Base-by-base conservation (phyloP, 2,329 filamentous ascomycete species). In the Diaporthe capsici region DNA sequence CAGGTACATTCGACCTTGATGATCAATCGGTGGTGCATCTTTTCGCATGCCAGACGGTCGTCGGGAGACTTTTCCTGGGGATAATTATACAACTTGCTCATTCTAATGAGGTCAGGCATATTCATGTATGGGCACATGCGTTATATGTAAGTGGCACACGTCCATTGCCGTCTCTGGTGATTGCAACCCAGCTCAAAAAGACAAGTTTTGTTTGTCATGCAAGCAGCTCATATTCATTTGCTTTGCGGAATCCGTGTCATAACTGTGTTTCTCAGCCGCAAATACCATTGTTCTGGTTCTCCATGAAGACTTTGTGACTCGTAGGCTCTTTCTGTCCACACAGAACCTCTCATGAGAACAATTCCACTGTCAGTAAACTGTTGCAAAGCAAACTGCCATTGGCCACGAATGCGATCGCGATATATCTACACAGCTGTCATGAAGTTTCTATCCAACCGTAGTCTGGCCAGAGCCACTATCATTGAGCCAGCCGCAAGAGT, bases 401-500 rank as follows among this genome's bases (percentile, higher is more conserved):
- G 22, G 10, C 9, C 9, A 53, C n/a, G 10, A 17, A 53, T 25
- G 0, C 44, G 13, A 15, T 12, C 58, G 17, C 17, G n/a, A 17
- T 13, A 51, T 42, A 6, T 5, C n/a, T 37, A 71, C 10, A 58
- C 28, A 31, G 25, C 68, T 3, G 25, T 34, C 25, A 49, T 10
- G 10, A 71, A 12, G 9, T 37, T 22, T n/a, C 68, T 34, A 3
- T 37, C 39, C 28, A 71, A 37, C 4, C 22, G 25, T 13, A 49
- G 8, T 25, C 53, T 60, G 34, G 68, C 39, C 39, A 72, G 9
- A 25, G 42, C 70, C 2, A 57, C 25, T 8, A 72, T 39, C 13
- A 39, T 17, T 51, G 55, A 58, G 28, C 51, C 37, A 58, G 53
- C 68, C 44, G n/a, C 68, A 71, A 86, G 77, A 12, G 47, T 84